Base-by-base conservation (phyloP, 2,329 filamentous ascomycete species). In the Rosellinia necatrix region DNA sequence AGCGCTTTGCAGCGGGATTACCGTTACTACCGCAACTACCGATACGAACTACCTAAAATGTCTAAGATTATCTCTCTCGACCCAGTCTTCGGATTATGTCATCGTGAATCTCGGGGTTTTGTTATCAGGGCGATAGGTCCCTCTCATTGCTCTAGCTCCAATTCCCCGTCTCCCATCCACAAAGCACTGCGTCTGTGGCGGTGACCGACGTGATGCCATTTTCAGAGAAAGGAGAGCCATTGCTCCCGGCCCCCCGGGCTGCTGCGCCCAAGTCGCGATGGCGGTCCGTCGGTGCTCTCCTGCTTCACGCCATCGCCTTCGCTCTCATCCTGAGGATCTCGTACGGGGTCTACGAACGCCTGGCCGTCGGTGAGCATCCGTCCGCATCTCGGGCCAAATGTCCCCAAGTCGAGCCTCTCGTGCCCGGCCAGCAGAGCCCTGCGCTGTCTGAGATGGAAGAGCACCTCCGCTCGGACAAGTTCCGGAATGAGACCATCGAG, bases 371-470 rank as follows among this genome's bases (percentile, higher is more conserved):
- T 43, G 63, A 70, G 50, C 73, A 71, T 32, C 58, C 58, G 2
- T 70, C 29, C 19, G 22, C 21, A 6, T 53, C 48, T 10, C 17
- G 35, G 9, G 55, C 58, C n/a, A 64, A 70, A 58, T 75, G 73
- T 35, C 61, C 59, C 5, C 73, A 75, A 60, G 69, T 72, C 32
- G 65, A 67, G 17, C 68, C 72, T 22, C 64, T 75, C 24, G 56
- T 68, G 34, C 72, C 73, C 0, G 56, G 54, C 22, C 60, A 61
- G 29, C 57, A 64, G 42, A 70, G 58, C 6, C 43, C 65, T 0
- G 58, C 63, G 3, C 67, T 74, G 27, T 60, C 58, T 13, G 49
- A 67, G 37, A 70, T 75, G 67, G 71, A 74, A 42, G 56, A 62
- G 3, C 71, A 66, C 56, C 51, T 75, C 17, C 47, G 60, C 9